Conservation (phyloP, 2,329 filamentous ascomycete species). For the Leptosphaerulina australis region DNA sequence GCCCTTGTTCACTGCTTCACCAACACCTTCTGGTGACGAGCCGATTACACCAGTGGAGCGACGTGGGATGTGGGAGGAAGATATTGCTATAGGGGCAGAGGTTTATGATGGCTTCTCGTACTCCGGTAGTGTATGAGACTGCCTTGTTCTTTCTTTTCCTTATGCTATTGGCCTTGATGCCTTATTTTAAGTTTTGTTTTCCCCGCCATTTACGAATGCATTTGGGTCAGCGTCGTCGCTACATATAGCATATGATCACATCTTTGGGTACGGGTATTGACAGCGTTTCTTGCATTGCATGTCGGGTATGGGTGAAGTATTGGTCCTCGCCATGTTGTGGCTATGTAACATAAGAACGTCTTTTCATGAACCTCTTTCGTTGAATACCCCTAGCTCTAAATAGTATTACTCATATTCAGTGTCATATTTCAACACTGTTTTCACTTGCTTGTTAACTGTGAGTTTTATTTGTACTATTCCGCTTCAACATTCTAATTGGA, state of each 20-base stretch:
- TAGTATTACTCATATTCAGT: too few species aligned
- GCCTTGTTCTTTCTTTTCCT: background rate
- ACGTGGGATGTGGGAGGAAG: slow-evolving; percentile 20
- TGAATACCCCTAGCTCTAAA: too few species aligned
- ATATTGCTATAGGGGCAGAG: slow-evolving; percentile 3
- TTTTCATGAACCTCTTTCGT: too few species aligned
- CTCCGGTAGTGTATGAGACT: background rate
- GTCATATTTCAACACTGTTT: too few species aligned
- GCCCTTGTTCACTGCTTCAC: slow-evolving; percentile 31
- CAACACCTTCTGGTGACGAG: slow-evolving; percentile 27
- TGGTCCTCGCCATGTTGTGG: background rate
- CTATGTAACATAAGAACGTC: too few species aligned
- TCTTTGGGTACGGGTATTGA: background rate
- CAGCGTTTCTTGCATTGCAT: background rate
- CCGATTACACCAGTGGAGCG: slow-evolving; percentile 29
- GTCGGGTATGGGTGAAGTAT: background rate
- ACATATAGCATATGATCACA: background rate
- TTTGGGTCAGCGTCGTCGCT: background rate
- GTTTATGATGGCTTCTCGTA: background rate
- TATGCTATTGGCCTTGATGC: too few species aligned
- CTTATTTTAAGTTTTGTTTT: background rate
- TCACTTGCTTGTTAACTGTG: too few species aligned
- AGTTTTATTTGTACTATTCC: too few species aligned
- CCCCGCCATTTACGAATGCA: background rate
- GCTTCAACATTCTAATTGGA: too few species aligned